phyloP scores from a whole-genome alignment of 73 alveolate species.

The Stentor coeruleus region DNA sequence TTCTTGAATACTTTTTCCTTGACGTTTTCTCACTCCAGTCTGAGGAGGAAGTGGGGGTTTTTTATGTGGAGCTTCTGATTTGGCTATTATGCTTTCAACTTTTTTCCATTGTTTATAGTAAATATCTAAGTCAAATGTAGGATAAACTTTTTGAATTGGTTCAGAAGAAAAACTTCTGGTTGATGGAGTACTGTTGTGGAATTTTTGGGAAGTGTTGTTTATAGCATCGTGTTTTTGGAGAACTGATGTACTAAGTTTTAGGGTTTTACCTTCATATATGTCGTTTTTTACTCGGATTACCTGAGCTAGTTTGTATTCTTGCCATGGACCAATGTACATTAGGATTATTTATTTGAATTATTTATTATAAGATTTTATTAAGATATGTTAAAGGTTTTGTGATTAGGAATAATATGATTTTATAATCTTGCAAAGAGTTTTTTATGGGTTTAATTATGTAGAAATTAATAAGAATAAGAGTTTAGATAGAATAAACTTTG shows the following conservation, averaged over 20 bases:
- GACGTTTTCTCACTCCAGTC: neutral
- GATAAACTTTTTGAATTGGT: slow-evolving; percentile 3
- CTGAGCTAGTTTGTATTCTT: slow-evolving; percentile 61
- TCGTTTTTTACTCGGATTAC: slow-evolving; percentile 34
- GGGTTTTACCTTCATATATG: slow-evolving; percentile 8
- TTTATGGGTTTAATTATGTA: too few species aligned
- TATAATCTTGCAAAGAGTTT: too few species aligned
- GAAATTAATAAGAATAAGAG: too few species aligned
- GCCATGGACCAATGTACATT: slow-evolving; percentile 77
- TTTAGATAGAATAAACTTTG: too few species aligned
- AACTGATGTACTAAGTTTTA: neutral
- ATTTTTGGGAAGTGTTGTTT: neutral
- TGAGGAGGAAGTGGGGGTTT: slow-evolving; percentile 24
- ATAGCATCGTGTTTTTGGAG: neutral
- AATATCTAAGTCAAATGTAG: neutral
- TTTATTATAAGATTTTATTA: too few species aligned
- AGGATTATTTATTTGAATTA: too few species aligned
- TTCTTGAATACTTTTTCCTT: neutral
- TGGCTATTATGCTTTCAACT: neutral
- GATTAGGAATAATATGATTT: too few species aligned
- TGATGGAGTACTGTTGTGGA: slow-evolving; percentile 15
- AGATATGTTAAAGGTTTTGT: too few species aligned
- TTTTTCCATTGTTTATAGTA: slow-evolving; percentile 21
- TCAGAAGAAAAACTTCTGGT: slow-evolving; percentile 23
- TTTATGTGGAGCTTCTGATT: neutral